phyloP scores from a whole-genome alignment of 2,329 filamentous ascomycete species.

The Hymenoscyphus fructigenus region DNA sequence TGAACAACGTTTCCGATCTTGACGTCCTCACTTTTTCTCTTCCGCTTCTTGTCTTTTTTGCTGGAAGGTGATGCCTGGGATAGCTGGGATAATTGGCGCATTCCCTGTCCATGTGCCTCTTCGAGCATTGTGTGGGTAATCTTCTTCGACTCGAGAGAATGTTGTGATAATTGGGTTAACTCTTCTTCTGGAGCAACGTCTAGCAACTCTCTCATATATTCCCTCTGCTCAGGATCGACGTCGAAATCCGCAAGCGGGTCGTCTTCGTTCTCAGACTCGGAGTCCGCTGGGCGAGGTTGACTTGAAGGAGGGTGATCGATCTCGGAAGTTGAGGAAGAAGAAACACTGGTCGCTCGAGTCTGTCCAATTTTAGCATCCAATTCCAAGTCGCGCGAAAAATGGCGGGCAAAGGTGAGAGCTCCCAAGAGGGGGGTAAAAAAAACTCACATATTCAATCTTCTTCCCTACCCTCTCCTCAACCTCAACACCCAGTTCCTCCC shows the following conservation, averaged over 20 bases:
- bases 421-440: neutral
- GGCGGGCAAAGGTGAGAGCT: neutral
- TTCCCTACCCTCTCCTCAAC: neutral
- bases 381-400: neutral
- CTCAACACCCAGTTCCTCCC: neutral
- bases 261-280: constrained; percentile 10
- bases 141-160: neutral
- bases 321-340: neutral
- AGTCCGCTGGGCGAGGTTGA: constrained; percentile 20
- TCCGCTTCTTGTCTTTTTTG: constrained; percentile 4
- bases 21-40: neutral
- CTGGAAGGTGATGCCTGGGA: neutral
- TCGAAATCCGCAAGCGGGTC: constrained; percentile 8
- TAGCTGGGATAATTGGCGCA: neutral
- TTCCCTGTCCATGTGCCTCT: neutral
- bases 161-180: neutral
- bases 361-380: neutral
- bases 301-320: constrained; percentile 19
- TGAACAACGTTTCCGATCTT: neutral
- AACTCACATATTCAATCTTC: constrained; percentile 2
- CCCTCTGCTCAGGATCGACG: constrained; percentile 7
- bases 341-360: neutral
- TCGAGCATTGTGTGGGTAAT: neutral
- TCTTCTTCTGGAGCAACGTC: constrained; percentile 5
- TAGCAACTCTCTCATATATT: constrained; percentile 10